Conservation (phyloP, 345 rosid genomes). For the Sapria himalayana region DNA sequence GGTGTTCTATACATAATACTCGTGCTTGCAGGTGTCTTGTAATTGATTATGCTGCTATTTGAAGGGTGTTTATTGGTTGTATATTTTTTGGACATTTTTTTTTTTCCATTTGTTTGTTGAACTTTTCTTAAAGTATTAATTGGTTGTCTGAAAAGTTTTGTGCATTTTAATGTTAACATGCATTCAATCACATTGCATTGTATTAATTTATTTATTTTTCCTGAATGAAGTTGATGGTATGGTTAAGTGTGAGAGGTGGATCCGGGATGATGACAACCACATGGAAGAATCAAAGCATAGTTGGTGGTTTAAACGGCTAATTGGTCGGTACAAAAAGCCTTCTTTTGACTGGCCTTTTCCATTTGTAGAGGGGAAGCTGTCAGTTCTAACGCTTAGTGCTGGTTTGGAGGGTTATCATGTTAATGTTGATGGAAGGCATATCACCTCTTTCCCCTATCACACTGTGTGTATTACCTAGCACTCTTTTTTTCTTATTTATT, state of each 20-base stretch:
- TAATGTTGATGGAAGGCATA: conserved; percentile 73
- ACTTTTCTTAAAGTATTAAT: no score
- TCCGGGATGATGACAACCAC: conserved; percentile 44
- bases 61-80: no score
- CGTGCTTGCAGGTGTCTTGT: no score
- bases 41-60: no score
- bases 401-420: conserved; percentile 90
- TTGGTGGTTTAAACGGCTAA: conserved; percentile 75
- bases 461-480: conserved; percentile 36
- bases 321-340: conserved; percentile 49
- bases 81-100: no score
- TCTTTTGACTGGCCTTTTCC: conserved; percentile 85
- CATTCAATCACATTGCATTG: no score
- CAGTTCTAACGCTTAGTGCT: conserved; percentile 70
- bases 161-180: no score
- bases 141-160: no score
- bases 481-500: conserved; percentile 4
- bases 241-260: conserved; percentile 92
- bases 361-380: conserved; percentile 53
- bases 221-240: conserved; percentile 60
- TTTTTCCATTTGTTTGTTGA: no score
- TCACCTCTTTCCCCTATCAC: conserved; percentile 80
- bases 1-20: no score
- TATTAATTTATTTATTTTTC: conserved; percentile 8
- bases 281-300: conserved; percentile 51